Evolutionary conservation across 192 early-diverging fungal species (phyloP), one percentile per base, ranked within the genome.

Genomic region (Podila clonocystis): DNA sequence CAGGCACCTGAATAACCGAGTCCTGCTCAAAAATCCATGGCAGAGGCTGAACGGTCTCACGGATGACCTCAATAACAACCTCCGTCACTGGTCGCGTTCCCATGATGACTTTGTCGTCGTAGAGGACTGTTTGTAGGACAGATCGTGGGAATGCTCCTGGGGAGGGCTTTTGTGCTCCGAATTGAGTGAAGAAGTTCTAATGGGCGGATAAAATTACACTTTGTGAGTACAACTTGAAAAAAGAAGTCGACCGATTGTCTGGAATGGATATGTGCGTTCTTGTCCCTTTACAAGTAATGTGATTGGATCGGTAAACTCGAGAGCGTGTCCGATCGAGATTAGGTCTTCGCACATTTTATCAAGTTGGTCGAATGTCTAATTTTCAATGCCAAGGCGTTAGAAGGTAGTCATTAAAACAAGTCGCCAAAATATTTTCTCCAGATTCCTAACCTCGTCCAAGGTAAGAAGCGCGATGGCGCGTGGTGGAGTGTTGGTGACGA

Each of bases 401-500:
- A 36, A 52, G 45, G 19, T 9, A 4, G 0, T 17, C 1, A 45
- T 36, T 9, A 22, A 57, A 8, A 66, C 6, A 41, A 82, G 59
- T 48, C n/a, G 34, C 31, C 50, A 68, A 3, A 50, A 50, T 19
- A 22, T 0, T 0, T 12, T 12, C 48, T 3, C 12, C 6, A 60
- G 22, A 57, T 22, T 49, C 9, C n/a, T 50, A 72, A 85, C 90
- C 78, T 89, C 79, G 34, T 79, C 66, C n/a, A 77, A 45, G 9
- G 88, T 74, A 50, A 87, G 72, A 0, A 88, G 75, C 5, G 71
- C 75, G 22, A 91, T 89, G 50, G 89, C 88, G 31, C 89, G 82
- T 63, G 91, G 90, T 9, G 91, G 90, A 30, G 89, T 87, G 68
- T 91, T 88, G 22, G 90, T 82, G 26, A 86, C 85, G 1, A 89